These are phyloP conservation scores for Amanita subjunquillea DNA, from an alignment of 768 basidiomycete species.

Conservation along the genomic window DNA sequence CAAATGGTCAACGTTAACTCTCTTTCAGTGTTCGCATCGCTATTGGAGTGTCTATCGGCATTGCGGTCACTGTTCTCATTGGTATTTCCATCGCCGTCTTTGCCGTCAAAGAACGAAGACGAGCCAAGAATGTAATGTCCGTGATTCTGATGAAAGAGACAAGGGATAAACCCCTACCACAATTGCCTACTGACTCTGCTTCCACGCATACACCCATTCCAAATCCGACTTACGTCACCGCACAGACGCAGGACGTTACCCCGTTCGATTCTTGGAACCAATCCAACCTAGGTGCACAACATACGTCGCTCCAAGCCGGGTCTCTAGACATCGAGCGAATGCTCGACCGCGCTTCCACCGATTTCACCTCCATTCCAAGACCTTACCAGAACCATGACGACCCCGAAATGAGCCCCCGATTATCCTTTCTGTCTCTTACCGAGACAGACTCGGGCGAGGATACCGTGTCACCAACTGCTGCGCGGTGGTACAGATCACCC, in stretches of 20 bases:
- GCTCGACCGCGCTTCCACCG: conserved; percentile 28
- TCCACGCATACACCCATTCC: background rate
- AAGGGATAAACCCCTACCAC: background rate
- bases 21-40: conserved; percentile 15
- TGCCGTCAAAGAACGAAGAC: conserved; percentile 24
- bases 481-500: background rate
- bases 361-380: no score
- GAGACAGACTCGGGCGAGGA: background rate
- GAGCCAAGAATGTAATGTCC: background rate
- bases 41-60: conserved; percentile 33
- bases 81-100: conserved; percentile 32
- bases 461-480: background rate
- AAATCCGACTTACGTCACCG: background rate
- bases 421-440: background rate
- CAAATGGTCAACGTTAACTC: background rate
- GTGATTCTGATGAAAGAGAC: background rate
- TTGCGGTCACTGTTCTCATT: conserved; percentile 28
- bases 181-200: background rate
- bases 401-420: no score
- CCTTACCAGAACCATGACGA: no score
- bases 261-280: background rate
- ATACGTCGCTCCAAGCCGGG: conserved; percentile 17
- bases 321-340: conserved; percentile 43
- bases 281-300: background rate
- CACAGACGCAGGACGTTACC: background rate